Evolutionary conservation across 2,329 filamentous ascomycete species (phyloP).

Genomic region (Botrytis porri): DNA sequence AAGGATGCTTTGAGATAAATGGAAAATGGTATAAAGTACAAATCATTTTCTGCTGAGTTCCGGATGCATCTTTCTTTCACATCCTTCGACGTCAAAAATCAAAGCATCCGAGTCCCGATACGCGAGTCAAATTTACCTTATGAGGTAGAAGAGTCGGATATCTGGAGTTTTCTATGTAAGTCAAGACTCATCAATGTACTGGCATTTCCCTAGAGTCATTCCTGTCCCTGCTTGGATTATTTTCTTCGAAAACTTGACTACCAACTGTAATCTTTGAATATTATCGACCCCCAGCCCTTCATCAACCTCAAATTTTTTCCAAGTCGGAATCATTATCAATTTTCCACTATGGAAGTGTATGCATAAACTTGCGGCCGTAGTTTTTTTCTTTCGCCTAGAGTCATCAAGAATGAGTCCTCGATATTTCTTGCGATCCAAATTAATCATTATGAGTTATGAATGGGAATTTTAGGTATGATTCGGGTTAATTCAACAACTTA

Average conservation of each 20-base stretch:
- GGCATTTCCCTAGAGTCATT: too few species aligned
- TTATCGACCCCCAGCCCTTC: not conserved
- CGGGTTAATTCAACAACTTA: not conserved
- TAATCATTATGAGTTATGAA: rapidly evolving
- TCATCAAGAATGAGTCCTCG: not conserved
- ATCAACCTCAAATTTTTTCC: not conserved
- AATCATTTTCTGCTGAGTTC: too few species aligned
- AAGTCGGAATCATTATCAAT: not conserved
- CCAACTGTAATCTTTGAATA: not conserved
- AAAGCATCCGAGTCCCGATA: too few species aligned
- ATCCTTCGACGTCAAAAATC: too few species aligned
- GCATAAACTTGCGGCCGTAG: not conserved
- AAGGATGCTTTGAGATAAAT: too few species aligned
- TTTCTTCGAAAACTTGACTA: not conserved
- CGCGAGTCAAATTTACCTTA: too few species aligned
- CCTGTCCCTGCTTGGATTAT: too few species aligned
- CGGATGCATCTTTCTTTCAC: too few species aligned
- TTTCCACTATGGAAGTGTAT: not conserved
- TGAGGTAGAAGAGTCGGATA: too few species aligned
- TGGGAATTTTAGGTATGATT: not conserved
- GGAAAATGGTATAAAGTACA: too few species aligned
- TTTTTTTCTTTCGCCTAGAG: not conserved
- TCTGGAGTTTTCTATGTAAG: too few species aligned
- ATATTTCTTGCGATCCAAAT: not conserved
- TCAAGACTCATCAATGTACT: too few species aligned